phyloP scores from a whole-genome alignment of 495 filamentous ascomycete species.

The Hyaloscypha finlandica region DNA sequence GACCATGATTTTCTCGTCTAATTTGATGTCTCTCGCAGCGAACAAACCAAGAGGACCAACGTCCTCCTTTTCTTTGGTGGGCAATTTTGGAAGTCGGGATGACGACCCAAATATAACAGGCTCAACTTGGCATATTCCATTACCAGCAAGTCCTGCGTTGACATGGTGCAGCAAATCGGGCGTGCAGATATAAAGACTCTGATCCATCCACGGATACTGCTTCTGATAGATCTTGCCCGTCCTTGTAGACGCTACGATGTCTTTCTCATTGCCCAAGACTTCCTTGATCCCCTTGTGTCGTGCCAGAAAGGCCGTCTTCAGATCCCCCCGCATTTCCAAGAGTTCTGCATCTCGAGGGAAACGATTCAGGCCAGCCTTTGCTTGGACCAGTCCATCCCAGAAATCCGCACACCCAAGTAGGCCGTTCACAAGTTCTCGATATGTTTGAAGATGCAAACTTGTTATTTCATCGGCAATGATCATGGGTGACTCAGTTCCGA shows the following conservation, averaged over 20 bases:
- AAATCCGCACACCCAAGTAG: constrained; percentile 20
- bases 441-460: constrained; percentile 8
- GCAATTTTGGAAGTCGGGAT: background rate
- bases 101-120: constrained; percentile 17
- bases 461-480: constrained; percentile 24
- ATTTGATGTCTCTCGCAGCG: constrained; percentile 23
- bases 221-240: constrained; percentile 23
- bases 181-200: constrained; percentile 16
- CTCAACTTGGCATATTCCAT: constrained; percentile 10
- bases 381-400: constrained; percentile 24
- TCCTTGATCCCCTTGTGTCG: background rate
- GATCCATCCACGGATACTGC: constrained; percentile 23
- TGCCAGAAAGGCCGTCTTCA: constrained; percentile 15
- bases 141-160: constrained; percentile 6
- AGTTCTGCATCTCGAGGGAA: constrained; percentile 24
- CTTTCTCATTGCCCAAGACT: background rate
- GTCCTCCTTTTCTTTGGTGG: constrained; percentile 12
- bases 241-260: background rate
- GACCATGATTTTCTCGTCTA: constrained; percentile 24
- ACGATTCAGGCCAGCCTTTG: constrained; percentile 18
- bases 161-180: constrained; percentile 14
- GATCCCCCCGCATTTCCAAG: background rate
- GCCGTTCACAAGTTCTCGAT: constrained; percentile 11
- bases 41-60: constrained; percentile 29
- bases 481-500: background rate